Evolutionary conservation across 306 rosid genomes (phyloP), one percentile per base, ranked within the genome.

Genomic region (Myrica gale): DNA sequence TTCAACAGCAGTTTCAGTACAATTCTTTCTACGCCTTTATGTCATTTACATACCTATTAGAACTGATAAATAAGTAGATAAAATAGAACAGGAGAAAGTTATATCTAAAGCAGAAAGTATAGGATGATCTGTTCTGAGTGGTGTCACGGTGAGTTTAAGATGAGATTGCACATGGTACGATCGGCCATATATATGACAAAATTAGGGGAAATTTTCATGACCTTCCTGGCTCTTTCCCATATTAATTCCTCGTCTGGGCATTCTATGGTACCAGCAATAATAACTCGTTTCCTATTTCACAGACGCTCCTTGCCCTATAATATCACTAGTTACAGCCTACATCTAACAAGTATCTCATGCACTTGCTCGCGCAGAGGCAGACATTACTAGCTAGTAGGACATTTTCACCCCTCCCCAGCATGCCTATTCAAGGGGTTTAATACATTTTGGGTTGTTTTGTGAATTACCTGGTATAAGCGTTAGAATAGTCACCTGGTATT

Each of bases 121-220:
- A 21, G 3, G 12, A 23, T 26, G 32, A 62, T 13, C 20, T 5
- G 5, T 15, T 62, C 37, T 39, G 68, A 62, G 82, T 70, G 32
- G 61, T 61, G 83, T 87, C 88, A 74, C 80, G 75, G 82, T 87
- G 85, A 71, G 52, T 39, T 48, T 85, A 78, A 84, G 85, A 84
- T 75, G 63, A 74, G 68, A 80, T 73, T 50, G 83, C 96, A 87
- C 96, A 87, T 85, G 96, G 78, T 63, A 86, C 75, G 86, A 75
- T 83, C 71, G 86, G 76, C 83, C 80, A 46, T 87, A 88, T 86
- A 80, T 73, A 78, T 85, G 83, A 80, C 88, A 84, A 82, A 86
- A 75, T 71, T 19, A 76, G 75, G 88, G 84, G 82, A 84, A 60
- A 54, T 86, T 85, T 74, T 65, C 75, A 72, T 19, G 66, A 80